A percentile compares a stretch with the other conserved stretches of the same genome.
These are phyloP conservation scores for Blastobotrys muscicola DNA, from an alignment of 805 yeast genomes.

Conservation along the genomic window DNA sequence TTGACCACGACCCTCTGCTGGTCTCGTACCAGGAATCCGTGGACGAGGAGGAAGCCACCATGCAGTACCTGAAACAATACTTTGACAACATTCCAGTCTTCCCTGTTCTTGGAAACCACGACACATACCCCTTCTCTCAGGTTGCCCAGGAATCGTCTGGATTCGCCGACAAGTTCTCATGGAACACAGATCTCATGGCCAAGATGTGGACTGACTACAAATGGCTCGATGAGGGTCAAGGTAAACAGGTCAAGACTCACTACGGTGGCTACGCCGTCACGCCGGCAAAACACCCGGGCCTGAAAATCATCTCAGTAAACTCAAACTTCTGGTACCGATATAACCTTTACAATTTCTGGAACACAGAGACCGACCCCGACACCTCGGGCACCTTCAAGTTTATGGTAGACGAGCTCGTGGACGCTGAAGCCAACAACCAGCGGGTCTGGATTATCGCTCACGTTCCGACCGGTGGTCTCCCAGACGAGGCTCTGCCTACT, in stretches of 20 bases:
- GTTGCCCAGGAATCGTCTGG: conserved; percentile 46
- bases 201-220: conserved; percentile 39
- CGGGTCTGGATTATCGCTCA: conserved; percentile 70
- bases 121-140: conserved; percentile 64
- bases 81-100: conserved; percentile 47
- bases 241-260: conserved; percentile 35
- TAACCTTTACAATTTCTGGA: conserved; percentile 48
- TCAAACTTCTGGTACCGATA: conserved; percentile 59
- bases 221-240: conserved; percentile 34
- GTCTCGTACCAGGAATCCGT: conserved; percentile 40
- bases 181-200: conserved; percentile 41
- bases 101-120: conserved; percentile 63
- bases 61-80: conserved; percentile 43
- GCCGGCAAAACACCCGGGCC: conserved; percentile 38
- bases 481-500: conserved; percentile 53
- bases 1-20: conserved; percentile 50
- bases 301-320: conserved; percentile 53
- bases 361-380: conserved; percentile 42
- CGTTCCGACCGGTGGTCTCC: conserved; percentile 43
- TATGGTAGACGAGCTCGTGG: conserved; percentile 51
- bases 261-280: conserved; percentile 54
- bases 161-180: conserved; percentile 33
- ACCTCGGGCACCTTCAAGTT: conserved; percentile 55
- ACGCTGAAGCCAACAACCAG: conserved; percentile 46
- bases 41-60: conserved; percentile 42